Conservation (phyloP, 352 stramenopile species). For the Phytophthora tubulina region DNA sequence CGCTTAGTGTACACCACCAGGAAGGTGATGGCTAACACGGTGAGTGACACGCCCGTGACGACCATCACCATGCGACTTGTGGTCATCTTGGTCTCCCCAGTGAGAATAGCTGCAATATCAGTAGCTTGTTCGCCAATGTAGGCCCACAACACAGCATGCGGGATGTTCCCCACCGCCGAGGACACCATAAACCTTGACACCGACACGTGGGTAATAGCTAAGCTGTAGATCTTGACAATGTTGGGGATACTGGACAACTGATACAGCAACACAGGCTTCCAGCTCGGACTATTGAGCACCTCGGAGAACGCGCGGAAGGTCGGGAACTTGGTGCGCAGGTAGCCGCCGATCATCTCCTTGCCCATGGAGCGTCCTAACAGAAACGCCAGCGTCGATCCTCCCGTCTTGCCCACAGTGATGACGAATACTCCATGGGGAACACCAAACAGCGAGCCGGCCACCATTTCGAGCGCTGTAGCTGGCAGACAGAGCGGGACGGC, state of each 20-base stretch:
- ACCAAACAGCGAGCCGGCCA: slow-evolving; percentile 75
- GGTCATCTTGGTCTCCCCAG: slow-evolving; percentile 60
- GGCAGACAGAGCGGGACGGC: slow-evolving; percentile 78
- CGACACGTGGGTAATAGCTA: slow-evolving; percentile 79
- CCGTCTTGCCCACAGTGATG: slow-evolving; percentile 74
- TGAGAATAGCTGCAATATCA: slow-evolving; percentile 70
- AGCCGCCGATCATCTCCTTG: slow-evolving; percentile 68
- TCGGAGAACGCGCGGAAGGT: slow-evolving; percentile 76
- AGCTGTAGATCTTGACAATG: slow-evolving; percentile 82
- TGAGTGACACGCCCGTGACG: slow-evolving; percentile 52
- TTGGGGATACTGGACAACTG: slow-evolving; percentile 85
- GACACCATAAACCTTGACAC: slow-evolving; percentile 64
- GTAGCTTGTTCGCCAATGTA: slow-evolving; percentile 76
- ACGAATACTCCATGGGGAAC: slow-evolving; percentile 59
- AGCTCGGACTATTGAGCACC: slow-evolving; percentile 70
- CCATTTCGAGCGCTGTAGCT: slow-evolving; percentile 70
- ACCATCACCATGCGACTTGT: slow-evolving; percentile 57
- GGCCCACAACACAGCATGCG: slow-evolving; percentile 75
- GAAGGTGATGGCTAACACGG: slow-evolving; percentile 59
- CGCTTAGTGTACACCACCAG: slow-evolving; percentile 76
- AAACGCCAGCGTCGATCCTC: slow-evolving; percentile 76
- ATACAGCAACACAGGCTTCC: slow-evolving; percentile 83
- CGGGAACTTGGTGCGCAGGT: slow-evolving; percentile 67
- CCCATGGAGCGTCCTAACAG: slow-evolving; percentile 63
- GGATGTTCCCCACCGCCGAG: slow-evolving; percentile 59